Evolutionary conservation across 2,329 filamentous ascomycete genomes (phyloP), one percentile per base, ranked within the genome.

Genomic region (Exophiala bonariae): DNA sequence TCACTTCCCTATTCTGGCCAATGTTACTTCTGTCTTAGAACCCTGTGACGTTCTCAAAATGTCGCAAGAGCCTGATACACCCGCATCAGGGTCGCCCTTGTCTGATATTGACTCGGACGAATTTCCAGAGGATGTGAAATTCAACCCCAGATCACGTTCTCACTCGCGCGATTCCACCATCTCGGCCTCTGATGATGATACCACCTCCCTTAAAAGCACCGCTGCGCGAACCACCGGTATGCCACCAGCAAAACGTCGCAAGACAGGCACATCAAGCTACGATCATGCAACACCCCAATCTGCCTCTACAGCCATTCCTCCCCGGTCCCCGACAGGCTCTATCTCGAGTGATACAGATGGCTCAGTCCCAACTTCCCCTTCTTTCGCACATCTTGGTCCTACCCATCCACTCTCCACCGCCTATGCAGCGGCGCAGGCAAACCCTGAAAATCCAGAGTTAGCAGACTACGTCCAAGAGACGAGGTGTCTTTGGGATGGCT

Each of bases 341-440:
- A 85, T 97, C 50, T 96, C 90, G 6, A 89, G 88, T 43, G 93
- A 99, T 69, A 95, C 88, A 40, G 91, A 88, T 26, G 89, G 89
- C 66, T 90, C 89, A 47, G 82, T 91, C 39, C 87, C 87, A 19
- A 85, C 81, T 63, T 88, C 85, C 1, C 83, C 83, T 13, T 73
- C 78, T 64, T 77, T 85, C 69, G 68, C 87, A 72, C 64, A 86
- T 63, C 72, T 82, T 31, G 30, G 59, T 61, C 49, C 66, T 61
- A 47, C 64, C 65, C 49, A 67, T 71, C 41, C 58, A 38, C 51
- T 60, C n/a, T 54, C 52, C 10, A 55, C 55, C 19, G 51, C 54
- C n/a, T 56, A 57, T 33, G 55, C 55, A 5, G 70, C 71, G 3
- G 65, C 56, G 4, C 56, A 58, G 49, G 57, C 57, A 37, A 59